phyloP scores from a whole-genome alignment of 257 asterid genomes.

The Perilla frutescens region DNA sequence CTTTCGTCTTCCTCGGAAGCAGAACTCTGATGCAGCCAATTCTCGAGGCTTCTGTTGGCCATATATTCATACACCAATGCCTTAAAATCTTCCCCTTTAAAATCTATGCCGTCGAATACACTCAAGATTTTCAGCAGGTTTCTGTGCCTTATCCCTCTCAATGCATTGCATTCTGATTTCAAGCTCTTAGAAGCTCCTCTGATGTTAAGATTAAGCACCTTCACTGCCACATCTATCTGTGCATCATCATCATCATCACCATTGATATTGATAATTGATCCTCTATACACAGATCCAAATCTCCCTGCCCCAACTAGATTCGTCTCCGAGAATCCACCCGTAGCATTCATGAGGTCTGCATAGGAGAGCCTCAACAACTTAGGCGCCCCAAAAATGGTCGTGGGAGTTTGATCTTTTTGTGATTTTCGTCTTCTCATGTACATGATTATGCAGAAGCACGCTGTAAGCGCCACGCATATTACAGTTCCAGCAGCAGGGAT shows the following conservation, averaged over 20 bases:
- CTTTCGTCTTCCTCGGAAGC: background rate
- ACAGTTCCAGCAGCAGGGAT: background rate
- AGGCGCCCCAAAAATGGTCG: background rate
- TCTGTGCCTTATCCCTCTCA: background rate
- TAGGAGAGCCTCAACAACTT: background rate
- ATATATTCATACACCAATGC: background rate
- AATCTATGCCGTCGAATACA: background rate
- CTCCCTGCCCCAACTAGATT: background rate
- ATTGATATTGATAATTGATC: background rate
- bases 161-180: background rate
- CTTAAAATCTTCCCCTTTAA: background rate
- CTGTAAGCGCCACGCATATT: background rate
- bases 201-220: background rate
- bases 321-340: background rate
- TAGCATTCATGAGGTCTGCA: background rate
- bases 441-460: background rate
- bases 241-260: constrained; percentile 5
- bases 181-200: background rate
- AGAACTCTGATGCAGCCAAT: background rate
- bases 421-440: background rate
- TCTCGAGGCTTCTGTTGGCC: background rate
- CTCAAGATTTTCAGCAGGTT: background rate
- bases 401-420: background rate
- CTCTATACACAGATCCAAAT: background rate
- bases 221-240: background rate